Evolutionary conservation across 2,329 filamentous ascomycete species (phyloP), one percentile per base, ranked within the genome.

Genomic region (Colletotrichum godetiae): DNA sequence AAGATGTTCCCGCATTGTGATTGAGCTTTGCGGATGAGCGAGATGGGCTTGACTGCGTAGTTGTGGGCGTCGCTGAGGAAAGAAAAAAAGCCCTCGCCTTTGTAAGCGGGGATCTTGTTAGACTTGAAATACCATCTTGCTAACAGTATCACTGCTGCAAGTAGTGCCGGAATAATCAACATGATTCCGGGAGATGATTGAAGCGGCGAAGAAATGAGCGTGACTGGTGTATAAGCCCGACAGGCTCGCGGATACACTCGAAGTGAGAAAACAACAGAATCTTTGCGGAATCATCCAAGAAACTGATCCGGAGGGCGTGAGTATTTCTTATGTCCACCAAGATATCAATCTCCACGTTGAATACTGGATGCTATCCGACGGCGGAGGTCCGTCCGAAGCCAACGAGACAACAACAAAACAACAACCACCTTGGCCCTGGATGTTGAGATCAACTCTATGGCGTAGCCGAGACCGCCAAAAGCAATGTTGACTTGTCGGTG

Each of bases 61-160:
- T 68, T 58, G 53, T 57, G 24, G 15, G 67, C 59, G 31, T 68
- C 53, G n/a, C 35, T 52, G 5, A 71, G 63, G 37, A 77, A 77
- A 2, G 63, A 70, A 13, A 76, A 73, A 27, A 74, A 76, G 37
- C 73, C 65, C 12, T 75, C 68, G 29, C 75, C 74, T 8, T 76
- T 59, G 60, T 73, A 76, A 15, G 46, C 29, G 35, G 76, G 74
- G 2, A 75, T 75, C 24, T 75, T 77, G 15, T 24, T 8, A 37
- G 52, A 33, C 7, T 37, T 58, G 22, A n/a, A 57, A 27, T 42
- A 61, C 56, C 60, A 71, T 37, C 33, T 65, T 33, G 59, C 49
- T 4, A 71, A 57, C 5, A 73, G 67, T 22, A 73, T 35, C 4
- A 62, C 29, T 42, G 61, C 55, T 1, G 61, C 15, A 0, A 73